Evolutionary conservation across 2,329 filamentous ascomycete genomes (phyloP), one percentile per base, ranked within the genome.

Genomic region (Clarireedia homoeocarpa): DNA sequence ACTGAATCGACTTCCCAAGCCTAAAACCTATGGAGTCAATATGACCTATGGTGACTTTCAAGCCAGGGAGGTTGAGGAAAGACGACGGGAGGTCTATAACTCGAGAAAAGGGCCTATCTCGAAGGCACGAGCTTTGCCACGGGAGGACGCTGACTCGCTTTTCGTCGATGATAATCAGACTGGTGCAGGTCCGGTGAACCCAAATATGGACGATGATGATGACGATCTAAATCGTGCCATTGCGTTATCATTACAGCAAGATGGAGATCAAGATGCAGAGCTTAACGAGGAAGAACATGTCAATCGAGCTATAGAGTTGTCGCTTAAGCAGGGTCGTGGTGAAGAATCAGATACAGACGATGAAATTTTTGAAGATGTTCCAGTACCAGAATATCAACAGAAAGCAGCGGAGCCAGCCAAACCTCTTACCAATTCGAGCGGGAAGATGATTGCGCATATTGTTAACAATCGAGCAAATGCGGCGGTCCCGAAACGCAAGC

Each of bases 261-360:
- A 52, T n/a, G 27, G n/a, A 6, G 55, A 52, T n/a, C 27, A 26
- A 4, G 55, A 56, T 42, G 60, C 53, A 15, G 73, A 76, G 40
- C 71, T 75, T 6, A 76, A 79, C 15, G 83, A 88, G 40, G 87
- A 91, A 17, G 84, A 88, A 60, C 89, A 96, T 51, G 75, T 97
- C 5, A 83, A 83, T 58, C 80, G 79, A 59, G 91, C 92, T 12
- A 96, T 97, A 66, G 87, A 88, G 2, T 77, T 97, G 71, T 97
- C 92, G 5, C 73, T 97, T 39, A 80, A 85, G 62, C 85, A 76
- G n/a, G 78, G 85, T 48, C 76, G 84, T 58, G 73, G 71, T 0
- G 59, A 59, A 34, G 62, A 65, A 36, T 64, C 67, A 7, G 69
- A 72, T 7, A 67, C 69, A 5, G 66, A 71, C 0, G 68, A 70